A percentile compares a stretch with the other conserved stretches of the same genome.
Conservation (phyloP, 2,329 filamentous ascomycete genomes). For the Ceratocystiopsis minuta region DNA sequence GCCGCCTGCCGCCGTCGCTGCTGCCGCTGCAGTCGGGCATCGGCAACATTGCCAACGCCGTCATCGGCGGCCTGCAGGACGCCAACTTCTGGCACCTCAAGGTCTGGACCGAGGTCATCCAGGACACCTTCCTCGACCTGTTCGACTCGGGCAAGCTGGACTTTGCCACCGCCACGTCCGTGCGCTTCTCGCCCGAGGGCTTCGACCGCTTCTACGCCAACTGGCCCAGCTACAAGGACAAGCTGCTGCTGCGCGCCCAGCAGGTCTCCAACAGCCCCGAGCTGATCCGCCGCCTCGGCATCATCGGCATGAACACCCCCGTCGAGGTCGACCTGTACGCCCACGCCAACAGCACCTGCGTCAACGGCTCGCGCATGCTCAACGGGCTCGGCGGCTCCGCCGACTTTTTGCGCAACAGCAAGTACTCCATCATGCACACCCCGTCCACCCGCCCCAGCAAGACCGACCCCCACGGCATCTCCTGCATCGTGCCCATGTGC, state of each 20-base stretch:
- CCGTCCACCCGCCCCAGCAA: constrained; percentile 66
- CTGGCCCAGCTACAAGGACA: constrained; percentile 64
- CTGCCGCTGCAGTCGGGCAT: constrained; percentile 50
- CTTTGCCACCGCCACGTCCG: constrained; percentile 77
- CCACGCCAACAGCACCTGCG: constrained; percentile 78
- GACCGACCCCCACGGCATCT: constrained; percentile 64
- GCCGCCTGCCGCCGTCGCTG: constrained; percentile 58
- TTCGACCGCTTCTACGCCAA: constrained; percentile 82
- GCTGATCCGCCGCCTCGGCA: constrained; percentile 71
- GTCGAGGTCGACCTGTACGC: constrained; percentile 92
- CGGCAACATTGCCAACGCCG: constrained; percentile 84
- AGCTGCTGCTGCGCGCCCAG: constrained; percentile 74
- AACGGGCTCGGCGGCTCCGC: constrained; percentile 70
- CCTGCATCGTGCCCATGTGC: constrained; percentile 84
- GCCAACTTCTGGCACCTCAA: constrained; percentile 76
- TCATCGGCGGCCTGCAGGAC: constrained; percentile 64
- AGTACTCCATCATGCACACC: constrained; percentile 84
- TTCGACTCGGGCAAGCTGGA: constrained; percentile 78
- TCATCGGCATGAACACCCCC: constrained; percentile 90
- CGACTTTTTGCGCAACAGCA: constrained; percentile 61
- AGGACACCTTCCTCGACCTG: constrained; percentile 83
- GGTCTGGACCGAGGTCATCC: constrained; percentile 86
- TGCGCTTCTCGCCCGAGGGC: constrained; percentile 78
- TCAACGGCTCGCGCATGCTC: constrained; percentile 76
- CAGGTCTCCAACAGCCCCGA: constrained; percentile 78